Base-by-base conservation (phyloP, 352 stramenopile species). In the Pythium utonaiense region DNA sequence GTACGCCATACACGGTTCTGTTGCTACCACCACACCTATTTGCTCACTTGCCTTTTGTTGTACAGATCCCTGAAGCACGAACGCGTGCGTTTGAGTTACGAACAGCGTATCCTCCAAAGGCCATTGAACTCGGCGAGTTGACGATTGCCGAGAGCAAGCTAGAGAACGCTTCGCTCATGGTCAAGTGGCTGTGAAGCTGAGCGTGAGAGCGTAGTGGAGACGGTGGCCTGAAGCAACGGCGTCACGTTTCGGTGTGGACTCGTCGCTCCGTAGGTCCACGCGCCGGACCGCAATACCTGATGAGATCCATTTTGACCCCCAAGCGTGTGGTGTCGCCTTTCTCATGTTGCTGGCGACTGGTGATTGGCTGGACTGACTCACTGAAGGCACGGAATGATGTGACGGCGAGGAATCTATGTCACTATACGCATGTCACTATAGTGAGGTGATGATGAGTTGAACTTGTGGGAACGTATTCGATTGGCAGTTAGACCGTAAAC, bases 101-200 rank as follows among this genome's bases (percentile, higher is more conserved):
- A 42, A 89, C 79, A 53, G 60, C 78, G 34, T 90, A 83, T 53
- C 82, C 82, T 4, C 83, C 80, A 4, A 70, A 71, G 21, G 69
- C 70, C 3, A 64, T 94, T 25, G 66, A 65, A 8, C 79, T 79
- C 51, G 78, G 74, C 40, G 79, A 90, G 7, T 57, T 73, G 14
- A 77, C 78, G 17, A 77, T 94, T 41, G 70, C 74, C 36, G 81
- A 90, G 34, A 69, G 79, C 24, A 78, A 89, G 41, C 74, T 94
- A 10, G 79, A 82, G 49, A 91, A 91, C 57, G 80, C 82, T 40
- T 86, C 81, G 53, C 68, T 94, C 38, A 86, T 89, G 70, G 71
- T 94, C 63, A 81, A 91, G 47, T 94, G 85, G 85, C 49, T 62
- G 9, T 77, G 47, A 68, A 24, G n/a, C 38, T 12, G 5, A 13